Base-by-base conservation (phyloP, 2,329 filamentous ascomycete species). In the Teratosphaeria nubilosa region DNA sequence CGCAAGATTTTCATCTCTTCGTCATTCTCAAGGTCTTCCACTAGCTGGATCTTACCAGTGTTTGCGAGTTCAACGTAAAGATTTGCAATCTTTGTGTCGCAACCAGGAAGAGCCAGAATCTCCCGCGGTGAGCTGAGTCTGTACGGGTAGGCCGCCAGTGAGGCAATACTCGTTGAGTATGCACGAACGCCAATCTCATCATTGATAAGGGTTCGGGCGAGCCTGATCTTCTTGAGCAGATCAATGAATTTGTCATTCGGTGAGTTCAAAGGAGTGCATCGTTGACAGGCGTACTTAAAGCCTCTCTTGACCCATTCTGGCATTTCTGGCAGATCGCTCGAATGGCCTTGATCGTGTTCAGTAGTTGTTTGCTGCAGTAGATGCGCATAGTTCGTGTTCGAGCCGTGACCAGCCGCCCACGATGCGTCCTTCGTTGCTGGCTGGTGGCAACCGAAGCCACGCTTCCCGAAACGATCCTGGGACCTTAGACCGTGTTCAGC, bases 91-190 rank as follows among this genome's bases (percentile, higher is more conserved):
- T 94, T 96, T 52, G 77, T 75, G 50, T 91, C 86, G 69, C 91
- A 96, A 0, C 90, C 89, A 0, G 91, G 91, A 0, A 99, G 75
- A 1, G 66, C 66, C 10, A 72, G 53, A 11, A 81, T 68, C 63
- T 79, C 78, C 5, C 69, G 65, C 1, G 71, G 67, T 22, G 72
- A 75, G 22, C 70, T 74, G 60, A 87, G 69, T 48, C 69, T 72
- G 66, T 83, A 74, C 0, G 91, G 90, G 66, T 96, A 96, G 0
- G 92, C 89, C 3, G 89, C 84, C 20, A 99, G 72, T 0, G 88
- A 77, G 5, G 94, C 90, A 63, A 97, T 95, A 13, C 87, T 86
- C 1, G 87, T 91, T 31, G 88, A 91, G 70, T 97, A 97, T 0
- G 92, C 91, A 54, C 90, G 83, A 0, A 91, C 84, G 1, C 90